Conservation (phyloP, 2,329 filamentous ascomycete genomes). For the Paracamarosporium sp. region DNA sequence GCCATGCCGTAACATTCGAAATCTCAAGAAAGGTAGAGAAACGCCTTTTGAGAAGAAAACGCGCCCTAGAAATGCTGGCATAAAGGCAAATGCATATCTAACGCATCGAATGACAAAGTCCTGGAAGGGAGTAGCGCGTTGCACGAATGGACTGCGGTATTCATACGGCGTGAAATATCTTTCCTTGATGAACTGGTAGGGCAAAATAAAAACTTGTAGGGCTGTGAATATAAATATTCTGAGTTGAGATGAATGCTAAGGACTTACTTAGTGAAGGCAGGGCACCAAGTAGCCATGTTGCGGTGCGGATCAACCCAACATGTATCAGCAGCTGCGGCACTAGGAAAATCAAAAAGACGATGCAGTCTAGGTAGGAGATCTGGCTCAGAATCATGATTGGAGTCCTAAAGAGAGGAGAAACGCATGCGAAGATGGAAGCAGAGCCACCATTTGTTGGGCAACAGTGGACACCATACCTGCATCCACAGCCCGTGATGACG, state of each 20-base stretch:
- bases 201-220: constrained; percentile 63
- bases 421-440: background rate
- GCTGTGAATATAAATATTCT: constrained; percentile 37
- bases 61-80: constrained; percentile 71
- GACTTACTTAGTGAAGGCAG: constrained; percentile 73
- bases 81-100: constrained; percentile 75
- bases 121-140: constrained; percentile 74
- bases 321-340: constrained; percentile 74
- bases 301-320: constrained; percentile 67
- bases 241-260: background rate
- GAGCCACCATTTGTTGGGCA: constrained; percentile 1
- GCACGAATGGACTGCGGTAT: constrained; percentile 68
- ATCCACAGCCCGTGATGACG: constrained; percentile 21
- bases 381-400: constrained; percentile 72
- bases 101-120: constrained; percentile 80
- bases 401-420: background rate
- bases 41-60: constrained; percentile 81
- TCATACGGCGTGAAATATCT: constrained; percentile 58
- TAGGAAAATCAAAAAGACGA: constrained; percentile 74
- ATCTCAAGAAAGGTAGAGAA: constrained; percentile 75
- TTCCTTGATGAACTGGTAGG: constrained; percentile 64
- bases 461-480: background rate
- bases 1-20: constrained; percentile 77
- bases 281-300: constrained; percentile 64
- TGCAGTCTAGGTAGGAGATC: constrained; percentile 77